Evolutionary conservation across 106 monocot species (phyloP), one percentile per base, ranked within the genome.

Genomic region (Amphibolis antarctica): DNA sequence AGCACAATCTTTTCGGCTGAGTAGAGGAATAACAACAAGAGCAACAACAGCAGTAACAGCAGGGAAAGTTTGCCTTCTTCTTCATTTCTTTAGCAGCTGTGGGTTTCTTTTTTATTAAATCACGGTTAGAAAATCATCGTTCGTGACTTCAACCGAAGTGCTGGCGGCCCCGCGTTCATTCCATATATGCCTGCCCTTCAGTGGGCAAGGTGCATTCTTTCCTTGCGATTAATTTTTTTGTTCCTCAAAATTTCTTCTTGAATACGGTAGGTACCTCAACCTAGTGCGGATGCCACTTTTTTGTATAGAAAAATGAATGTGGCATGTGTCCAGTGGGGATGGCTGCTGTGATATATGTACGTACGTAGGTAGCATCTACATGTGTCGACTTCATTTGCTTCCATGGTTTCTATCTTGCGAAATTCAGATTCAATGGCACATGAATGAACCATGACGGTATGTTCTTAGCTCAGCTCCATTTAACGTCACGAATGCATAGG

Each of bases 1-100:
- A 44, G 18, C 47, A 47, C 20, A 44, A 61, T n/a, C 18, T 61
- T 61, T 61, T 61, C 44, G 61, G 17, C 43, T 61, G 61, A 61
- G 19, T 7, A 20, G 43, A 29, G 13, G 58, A 29, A 7, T 26
- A 12, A 21, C 18, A 58, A 58, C 9, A 17, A 53, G 10, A 4
- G n/a, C 52, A 53, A 4, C n/a, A 4, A 14, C 52, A 9, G 27
- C 15, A 6, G 22, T 26, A 11, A 12, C 22, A 12, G 27, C 10
- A 0, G 4, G 30, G 17, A 26, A 19, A 15, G 14, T 55, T 13
- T 43, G 26, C 18, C n/a, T 18, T 60, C 60, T n/a, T 42, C 43
- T 55, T 9, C 0, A 12, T 12, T 15, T 14, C 28, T 11, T 22
- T 11, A 22, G 19, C 10, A 10, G 2, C 53, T 53, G 24, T 28